Percentiles rank a stretch among this genome's conserved stretches.
Conservation (phyloP, 805 yeast species). For the Candida qinlingensis region DNA sequence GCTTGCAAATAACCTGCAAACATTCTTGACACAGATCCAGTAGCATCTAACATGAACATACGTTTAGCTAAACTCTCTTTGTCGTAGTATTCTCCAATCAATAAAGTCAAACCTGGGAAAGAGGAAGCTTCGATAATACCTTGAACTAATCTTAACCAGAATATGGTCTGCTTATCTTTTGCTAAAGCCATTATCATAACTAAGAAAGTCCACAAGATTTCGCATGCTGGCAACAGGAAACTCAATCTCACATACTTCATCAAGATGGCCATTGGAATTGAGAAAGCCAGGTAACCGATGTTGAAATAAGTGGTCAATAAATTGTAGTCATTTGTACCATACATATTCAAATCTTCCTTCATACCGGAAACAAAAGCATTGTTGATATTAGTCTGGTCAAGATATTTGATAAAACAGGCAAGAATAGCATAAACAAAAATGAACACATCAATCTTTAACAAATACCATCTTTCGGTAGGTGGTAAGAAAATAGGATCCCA, state of each 20-base stretch:
- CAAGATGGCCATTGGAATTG: slow-evolving; percentile 1
- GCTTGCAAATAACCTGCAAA: slow-evolving; percentile 39
- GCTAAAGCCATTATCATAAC: slow-evolving; percentile 9
- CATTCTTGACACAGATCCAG: slow-evolving; percentile 9
- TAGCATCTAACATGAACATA: slow-evolving; percentile 12
- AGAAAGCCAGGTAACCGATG: slow-evolving; percentile 9
- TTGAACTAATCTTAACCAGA: slow-evolving; percentile 9
- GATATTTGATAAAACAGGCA: slow-evolving; percentile 36
- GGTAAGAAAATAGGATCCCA: slow-evolving; percentile 10
- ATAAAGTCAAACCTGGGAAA: slow-evolving; percentile 8
- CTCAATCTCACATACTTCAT: slow-evolving; percentile 7
- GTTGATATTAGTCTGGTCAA: slow-evolving; percentile 52
- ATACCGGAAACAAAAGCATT: slow-evolving; percentile 64
- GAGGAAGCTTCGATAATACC: slow-evolving; percentile 11
- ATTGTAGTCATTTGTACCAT: slow-evolving; percentile 50
- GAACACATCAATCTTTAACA: slow-evolving; percentile 12
- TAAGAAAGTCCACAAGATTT: slow-evolving; percentile 10
- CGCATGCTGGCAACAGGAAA: slow-evolving; percentile 8
- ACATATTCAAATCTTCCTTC: slow-evolving; percentile 48
- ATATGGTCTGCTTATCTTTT: slow-evolving; percentile 1
- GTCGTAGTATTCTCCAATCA: slow-evolving; percentile 11
- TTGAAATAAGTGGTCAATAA: slow-evolving; percentile 8
- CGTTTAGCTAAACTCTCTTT: slow-evolving; percentile 6
- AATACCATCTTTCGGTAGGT: slow-evolving; percentile 8
- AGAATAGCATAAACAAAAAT: slow-evolving; percentile 8